Percentiles rank a stretch among this genome's conserved stretches.
These are phyloP conservation scores for Trichoderma simmonsii DNA, from an alignment of 2,329 filamentous ascomycete species.

Conservation along the genomic window DNA sequence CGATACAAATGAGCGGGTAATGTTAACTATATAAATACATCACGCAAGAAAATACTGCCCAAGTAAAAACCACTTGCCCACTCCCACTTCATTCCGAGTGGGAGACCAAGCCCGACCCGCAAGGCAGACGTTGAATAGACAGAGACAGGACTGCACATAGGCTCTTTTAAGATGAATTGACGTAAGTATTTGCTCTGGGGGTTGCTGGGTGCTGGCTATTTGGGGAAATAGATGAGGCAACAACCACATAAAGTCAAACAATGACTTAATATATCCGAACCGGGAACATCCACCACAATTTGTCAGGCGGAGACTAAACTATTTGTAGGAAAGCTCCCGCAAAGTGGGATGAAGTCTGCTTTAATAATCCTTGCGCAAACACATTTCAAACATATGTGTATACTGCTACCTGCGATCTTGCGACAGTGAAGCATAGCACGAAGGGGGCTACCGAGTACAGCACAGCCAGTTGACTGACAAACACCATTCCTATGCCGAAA, in stretches of 20 bases:
- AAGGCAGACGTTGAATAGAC: neutral
- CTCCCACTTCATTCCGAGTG: neutral
- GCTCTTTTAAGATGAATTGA: neutral
- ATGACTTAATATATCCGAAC: neutral
- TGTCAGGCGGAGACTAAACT: neutral
- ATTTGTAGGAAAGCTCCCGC: neutral
- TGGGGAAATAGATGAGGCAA: neutral
- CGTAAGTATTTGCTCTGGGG: neutral
- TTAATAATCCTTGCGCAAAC: neutral
- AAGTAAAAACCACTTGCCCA: neutral
- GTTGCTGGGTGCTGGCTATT: neutral
- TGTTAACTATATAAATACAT: neutral
- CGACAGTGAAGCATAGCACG: neutral
- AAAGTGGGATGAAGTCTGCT: neutral
- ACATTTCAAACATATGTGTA: neutral
- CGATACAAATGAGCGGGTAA: neutral
- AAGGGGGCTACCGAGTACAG: neutral
- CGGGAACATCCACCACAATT: neutral
- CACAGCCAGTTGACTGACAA: neutral
- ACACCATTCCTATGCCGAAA: neutral
- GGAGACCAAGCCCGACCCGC: neutral
- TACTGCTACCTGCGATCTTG: neutral
- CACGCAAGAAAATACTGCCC: neutral
- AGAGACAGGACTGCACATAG: neutral
- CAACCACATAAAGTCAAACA: neutral